A percentile compares a stretch with the other conserved stretches of the same genome.
phyloP scores from a whole-genome alignment of 495 filamentous ascomycete genomes.

The Ascodesmis nigricans region DNA sequence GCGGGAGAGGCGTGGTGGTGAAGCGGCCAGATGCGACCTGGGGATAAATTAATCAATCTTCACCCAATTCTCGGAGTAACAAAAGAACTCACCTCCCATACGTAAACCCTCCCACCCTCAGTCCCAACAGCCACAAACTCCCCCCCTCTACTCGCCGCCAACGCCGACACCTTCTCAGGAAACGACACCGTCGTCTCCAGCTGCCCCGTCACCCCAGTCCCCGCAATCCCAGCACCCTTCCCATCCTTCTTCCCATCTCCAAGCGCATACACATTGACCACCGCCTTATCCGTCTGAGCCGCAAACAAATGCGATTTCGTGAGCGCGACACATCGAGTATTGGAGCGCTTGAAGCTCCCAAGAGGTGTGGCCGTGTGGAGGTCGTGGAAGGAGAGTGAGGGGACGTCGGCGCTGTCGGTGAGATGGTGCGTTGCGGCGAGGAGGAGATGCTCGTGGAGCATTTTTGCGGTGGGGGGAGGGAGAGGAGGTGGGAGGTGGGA shows the following conservation, averaged over 20 bases:
- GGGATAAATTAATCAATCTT: slow-evolving; percentile 5
- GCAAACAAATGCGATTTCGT: slow-evolving; percentile 73
- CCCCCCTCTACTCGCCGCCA: slow-evolving; percentile 37
- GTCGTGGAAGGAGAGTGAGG: slow-evolving; percentile 34
- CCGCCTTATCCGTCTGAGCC: slow-evolving; percentile 72
- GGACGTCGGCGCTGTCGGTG: slow-evolving; percentile 8
- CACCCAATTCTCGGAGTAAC: neutral
- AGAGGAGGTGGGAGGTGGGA: neutral
- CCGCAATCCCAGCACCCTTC: too few relatives aligned
- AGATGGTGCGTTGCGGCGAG: slow-evolving; percentile 9
- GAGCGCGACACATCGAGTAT: slow-evolving; percentile 61
- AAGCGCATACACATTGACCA: slow-evolving; percentile 65
- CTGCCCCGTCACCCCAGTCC: neutral
- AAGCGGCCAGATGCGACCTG: slow-evolving; percentile 71
- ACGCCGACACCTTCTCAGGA: slow-evolving; percentile 53
- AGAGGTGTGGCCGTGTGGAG: slow-evolving; percentile 57
- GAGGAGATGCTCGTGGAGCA: slow-evolving; percentile 20
- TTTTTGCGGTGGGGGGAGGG: slow-evolving; percentile 2
- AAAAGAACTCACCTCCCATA: slow-evolving; percentile 61
- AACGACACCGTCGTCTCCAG: slow-evolving; percentile 2
- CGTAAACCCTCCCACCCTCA: slow-evolving; percentile 57
- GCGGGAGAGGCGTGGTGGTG: slow-evolving; percentile 64
- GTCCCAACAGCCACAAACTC: slow-evolving; percentile 64
- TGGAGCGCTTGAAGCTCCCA: slow-evolving; percentile 82
- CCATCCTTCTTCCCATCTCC: too few relatives aligned